These are phyloP conservation scores for Triticum timopheevii DNA, from an alignment of 176 grass and related monocot genomes.

Conservation along the genomic window DNA sequence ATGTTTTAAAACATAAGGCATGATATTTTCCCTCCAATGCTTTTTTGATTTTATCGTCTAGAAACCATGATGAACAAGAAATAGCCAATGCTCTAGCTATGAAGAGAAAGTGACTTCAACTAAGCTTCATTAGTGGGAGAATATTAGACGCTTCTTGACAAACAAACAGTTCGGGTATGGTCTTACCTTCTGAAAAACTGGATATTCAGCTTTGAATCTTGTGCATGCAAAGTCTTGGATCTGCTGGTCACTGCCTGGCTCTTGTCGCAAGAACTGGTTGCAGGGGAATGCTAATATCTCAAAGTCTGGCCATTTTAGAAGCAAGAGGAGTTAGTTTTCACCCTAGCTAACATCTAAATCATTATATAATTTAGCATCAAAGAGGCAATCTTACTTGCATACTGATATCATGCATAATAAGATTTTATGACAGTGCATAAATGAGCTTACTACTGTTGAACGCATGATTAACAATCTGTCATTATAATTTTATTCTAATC, in stretches of 20 bases:
- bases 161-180: background rate
- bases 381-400: background rate
- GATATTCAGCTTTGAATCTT: constrained; percentile 91
- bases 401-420: background rate
- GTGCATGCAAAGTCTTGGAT: constrained; percentile 85
- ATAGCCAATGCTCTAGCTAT: background rate
- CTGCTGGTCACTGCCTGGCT: constrained; percentile 63
- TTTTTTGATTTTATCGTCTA: background rate
- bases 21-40: background rate
- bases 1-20: background rate
- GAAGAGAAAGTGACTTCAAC: background rate
- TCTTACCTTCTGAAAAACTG: constrained; percentile 91
- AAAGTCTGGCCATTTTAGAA: constrained; percentile 62
- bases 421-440: background rate
- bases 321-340: constrained; percentile 4
- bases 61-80: background rate
- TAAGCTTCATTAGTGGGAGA: background rate
- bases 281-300: constrained; percentile 97
- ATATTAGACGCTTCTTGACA: constrained; percentile 3
- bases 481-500: background rate
- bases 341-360: background rate
- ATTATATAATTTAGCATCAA: background rate
- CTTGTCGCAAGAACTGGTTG: constrained; percentile 92
- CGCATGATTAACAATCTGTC: background rate
- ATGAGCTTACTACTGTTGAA: background rate